Evolutionary conservation across 371 early-diverging fungal genomes (phyloP).

Genomic region (Catenaria anguillulae): DNA sequence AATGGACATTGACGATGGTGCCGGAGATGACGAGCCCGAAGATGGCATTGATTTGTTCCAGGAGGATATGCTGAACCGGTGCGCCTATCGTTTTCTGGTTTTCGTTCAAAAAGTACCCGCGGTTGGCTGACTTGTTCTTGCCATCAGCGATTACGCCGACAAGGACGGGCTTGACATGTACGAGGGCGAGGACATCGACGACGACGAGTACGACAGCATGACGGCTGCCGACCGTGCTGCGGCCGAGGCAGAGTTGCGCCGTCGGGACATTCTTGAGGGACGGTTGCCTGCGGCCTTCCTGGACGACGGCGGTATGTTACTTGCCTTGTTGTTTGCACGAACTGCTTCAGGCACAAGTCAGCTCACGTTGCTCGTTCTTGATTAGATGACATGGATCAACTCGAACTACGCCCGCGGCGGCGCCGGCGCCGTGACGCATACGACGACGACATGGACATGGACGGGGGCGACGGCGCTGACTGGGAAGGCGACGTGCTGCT

Average conservation of each 20-base stretch:
- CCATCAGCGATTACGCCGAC: conserved; percentile 63
- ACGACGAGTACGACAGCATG: conserved; percentile 52
- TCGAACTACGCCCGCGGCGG: conserved; percentile 35
- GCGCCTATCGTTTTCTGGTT: conserved; percentile 6
- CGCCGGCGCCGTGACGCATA: conserved; percentile 38
- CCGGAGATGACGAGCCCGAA: too few species aligned
- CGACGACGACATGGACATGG: conserved; percentile 33
- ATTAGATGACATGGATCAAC: conserved; percentile 28
- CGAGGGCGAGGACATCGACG: conserved; percentile 58
- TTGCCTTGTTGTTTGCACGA: not conserved
- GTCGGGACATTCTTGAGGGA: conserved; percentile 66
- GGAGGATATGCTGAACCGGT: conserved; percentile 2
- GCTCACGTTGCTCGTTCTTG: not conserved
- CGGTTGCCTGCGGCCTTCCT: conserved; percentile 72
- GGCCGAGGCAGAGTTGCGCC: conserved; percentile 59
- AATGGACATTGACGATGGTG: too few species aligned
- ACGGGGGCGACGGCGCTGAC: conserved; percentile 15
- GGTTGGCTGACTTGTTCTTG: conserved; percentile 67
- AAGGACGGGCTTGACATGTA: conserved; percentile 64
- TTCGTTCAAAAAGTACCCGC: conserved; percentile 57
- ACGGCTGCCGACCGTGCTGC: conserved; percentile 52
- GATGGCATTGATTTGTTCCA: too few species aligned
- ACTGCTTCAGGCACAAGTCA: not conserved
- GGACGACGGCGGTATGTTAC: conserved; percentile 17
- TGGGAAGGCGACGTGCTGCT: conserved; percentile 22